Evolutionary conservation across 306 rosid genomes (phyloP).

Genomic region (Castanea mollissima): DNA sequence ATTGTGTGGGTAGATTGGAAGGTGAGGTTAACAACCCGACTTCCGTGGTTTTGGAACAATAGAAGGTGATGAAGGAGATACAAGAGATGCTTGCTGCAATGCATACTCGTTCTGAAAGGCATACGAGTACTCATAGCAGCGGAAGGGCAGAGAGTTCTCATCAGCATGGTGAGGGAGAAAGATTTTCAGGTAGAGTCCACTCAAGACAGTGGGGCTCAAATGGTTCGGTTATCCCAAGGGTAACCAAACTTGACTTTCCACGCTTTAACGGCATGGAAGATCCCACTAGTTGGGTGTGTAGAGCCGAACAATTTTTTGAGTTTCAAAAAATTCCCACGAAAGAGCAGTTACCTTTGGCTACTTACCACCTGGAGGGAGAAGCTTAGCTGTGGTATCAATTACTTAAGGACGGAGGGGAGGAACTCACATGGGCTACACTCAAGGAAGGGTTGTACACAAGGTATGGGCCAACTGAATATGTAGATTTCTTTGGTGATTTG

Average conservation of each 20-base stretch:
- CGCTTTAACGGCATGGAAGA: not conserved
- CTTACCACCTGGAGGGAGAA: not conserved
- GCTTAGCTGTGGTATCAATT: not conserved
- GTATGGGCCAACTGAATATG: not conserved
- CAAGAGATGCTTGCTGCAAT: too few relatives aligned
- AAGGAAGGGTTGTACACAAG: not conserved
- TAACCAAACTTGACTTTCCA: not conserved
- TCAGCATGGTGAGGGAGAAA: too few relatives aligned
- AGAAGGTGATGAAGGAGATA: too few relatives aligned
- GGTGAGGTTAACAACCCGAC: too few relatives aligned
- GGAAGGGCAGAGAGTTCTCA: too few relatives aligned
- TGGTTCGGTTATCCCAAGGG: too few relatives aligned
- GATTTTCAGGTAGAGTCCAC: too few relatives aligned
- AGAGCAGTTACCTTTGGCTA: not conserved
- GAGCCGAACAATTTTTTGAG: not conserved
- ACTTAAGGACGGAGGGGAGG: not conserved
- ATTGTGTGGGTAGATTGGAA: too few relatives aligned
- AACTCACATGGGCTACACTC: not conserved
- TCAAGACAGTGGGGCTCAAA: too few relatives aligned
- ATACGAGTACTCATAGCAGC: too few relatives aligned
- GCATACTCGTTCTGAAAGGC: too few relatives aligned
- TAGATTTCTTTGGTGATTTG: not conserved
- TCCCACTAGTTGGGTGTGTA: not conserved
- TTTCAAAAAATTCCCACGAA: not conserved
- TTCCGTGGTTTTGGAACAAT: too few relatives aligned